These are phyloP conservation scores for Ophiostoma tasmaniense DNA, from an alignment of 2,329 filamentous ascomycete genomes.

Conservation along the genomic window DNA sequence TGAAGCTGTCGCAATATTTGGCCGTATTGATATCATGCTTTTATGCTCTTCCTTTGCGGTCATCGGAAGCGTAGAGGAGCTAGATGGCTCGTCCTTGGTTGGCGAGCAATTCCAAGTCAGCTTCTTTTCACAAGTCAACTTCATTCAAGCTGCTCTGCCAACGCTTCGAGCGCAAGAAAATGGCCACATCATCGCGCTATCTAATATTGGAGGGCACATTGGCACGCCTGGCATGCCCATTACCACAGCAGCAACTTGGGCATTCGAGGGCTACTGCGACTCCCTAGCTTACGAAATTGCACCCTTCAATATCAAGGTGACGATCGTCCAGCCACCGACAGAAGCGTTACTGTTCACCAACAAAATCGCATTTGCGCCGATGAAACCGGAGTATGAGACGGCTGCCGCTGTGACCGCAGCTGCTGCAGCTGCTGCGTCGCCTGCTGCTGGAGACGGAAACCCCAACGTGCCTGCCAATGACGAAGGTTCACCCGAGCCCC, in stretches of 20 bases:
- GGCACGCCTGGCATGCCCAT: constrained; percentile 85
- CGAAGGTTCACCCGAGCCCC: neutral
- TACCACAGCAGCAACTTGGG: constrained; percentile 90
- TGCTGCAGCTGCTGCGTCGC: constrained; percentile 42
- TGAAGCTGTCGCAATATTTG: constrained; percentile 76
- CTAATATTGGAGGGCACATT: constrained; percentile 83
- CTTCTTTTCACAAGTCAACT: constrained; percentile 93
- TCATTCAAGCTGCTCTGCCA: constrained; percentile 81
- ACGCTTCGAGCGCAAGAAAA: constrained; percentile 69
- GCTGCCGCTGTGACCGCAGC: constrained; percentile 57
- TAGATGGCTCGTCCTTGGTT: constrained; percentile 53
- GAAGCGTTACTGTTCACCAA: constrained; percentile 85
- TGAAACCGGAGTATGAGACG: constrained; percentile 44
- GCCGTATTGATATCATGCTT: constrained; percentile 78
- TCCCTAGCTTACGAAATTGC: constrained; percentile 92
- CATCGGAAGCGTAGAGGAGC: constrained; percentile 84
- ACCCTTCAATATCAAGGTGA: constrained; percentile 94
- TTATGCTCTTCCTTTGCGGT: constrained; percentile 87
- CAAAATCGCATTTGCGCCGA: constrained; percentile 74
- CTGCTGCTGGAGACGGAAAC: neutral
- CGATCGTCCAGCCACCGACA: constrained; percentile 90
- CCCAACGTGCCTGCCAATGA: neutral
- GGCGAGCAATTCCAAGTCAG: constrained; percentile 89
- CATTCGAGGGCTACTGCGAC: constrained; percentile 91
- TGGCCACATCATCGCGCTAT: constrained; percentile 84